phyloP scores from a whole-genome alignment of 768 basidiomycete species.

The Boletus huronensis region DNA sequence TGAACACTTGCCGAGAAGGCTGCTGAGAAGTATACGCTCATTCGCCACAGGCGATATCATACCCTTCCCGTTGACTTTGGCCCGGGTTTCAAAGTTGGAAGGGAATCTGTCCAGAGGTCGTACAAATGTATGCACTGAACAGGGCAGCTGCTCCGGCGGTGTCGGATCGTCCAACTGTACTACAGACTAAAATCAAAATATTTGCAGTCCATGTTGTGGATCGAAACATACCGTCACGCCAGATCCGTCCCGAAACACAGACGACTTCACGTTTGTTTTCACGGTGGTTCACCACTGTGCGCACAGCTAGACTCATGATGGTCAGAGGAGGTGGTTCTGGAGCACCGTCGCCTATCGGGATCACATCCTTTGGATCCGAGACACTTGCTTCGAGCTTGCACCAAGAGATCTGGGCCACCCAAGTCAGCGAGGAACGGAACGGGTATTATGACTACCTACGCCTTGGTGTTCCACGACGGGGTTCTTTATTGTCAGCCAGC shows the following conservation, averaged over 20 bases:
- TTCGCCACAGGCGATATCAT: constrained; percentile 70
- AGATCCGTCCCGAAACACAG: constrained; percentile 78
- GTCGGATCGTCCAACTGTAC: constrained; percentile 89
- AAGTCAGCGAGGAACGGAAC: background rate
- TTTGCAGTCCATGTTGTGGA: background rate
- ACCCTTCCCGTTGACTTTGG: constrained; percentile 61
- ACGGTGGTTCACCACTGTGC: constrained; percentile 90
- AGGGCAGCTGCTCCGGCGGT: constrained; percentile 82
- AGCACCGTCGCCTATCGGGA: constrained; percentile 75
- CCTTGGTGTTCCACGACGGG: constrained; percentile 74
- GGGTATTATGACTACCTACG: constrained; percentile 42
- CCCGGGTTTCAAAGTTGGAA: constrained; percentile 70
- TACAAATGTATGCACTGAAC: constrained; percentile 82
- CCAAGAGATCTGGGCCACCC: constrained; percentile 79
- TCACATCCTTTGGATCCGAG: constrained; percentile 82
- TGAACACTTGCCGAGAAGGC: constrained; percentile 60
- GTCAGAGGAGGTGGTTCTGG: constrained; percentile 83
- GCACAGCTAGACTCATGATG: constrained; percentile 81
- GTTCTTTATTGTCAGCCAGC: constrained; percentile 87
- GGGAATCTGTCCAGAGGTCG: constrained; percentile 89
- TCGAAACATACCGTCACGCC: constrained; percentile 60
- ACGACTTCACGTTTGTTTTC: constrained; percentile 95
- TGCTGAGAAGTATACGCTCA: constrained; percentile 83
- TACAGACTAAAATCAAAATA: constrained; percentile 29
- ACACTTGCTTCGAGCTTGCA: constrained; percentile 90